Conservation (phyloP, 2,329 filamentous ascomycete genomes). For the Ascochyta rabiei region DNA sequence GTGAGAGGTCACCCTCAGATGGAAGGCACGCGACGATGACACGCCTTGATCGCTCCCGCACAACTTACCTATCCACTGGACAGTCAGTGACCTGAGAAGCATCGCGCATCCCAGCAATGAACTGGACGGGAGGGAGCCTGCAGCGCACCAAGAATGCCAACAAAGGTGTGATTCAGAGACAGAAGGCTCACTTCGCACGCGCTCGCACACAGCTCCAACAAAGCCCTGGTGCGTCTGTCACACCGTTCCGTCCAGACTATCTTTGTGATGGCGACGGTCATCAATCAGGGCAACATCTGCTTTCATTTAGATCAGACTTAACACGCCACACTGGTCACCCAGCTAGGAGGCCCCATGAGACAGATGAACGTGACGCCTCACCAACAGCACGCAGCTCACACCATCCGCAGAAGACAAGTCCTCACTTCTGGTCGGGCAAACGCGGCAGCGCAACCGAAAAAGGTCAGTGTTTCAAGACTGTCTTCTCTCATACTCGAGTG, state of each 20-base stretch:
- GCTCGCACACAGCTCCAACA: constrained; percentile 43
- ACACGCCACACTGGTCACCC: constrained; percentile 17
- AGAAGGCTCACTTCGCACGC: constrained; percentile 56
- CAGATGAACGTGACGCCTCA: background rate
- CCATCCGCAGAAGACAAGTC: background rate
- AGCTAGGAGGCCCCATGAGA: constrained; percentile 3
- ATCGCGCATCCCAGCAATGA: constrained; percentile 43
- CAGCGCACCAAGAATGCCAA: constrained; percentile 47
- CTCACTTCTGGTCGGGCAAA: background rate
- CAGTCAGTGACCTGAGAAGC: background rate
- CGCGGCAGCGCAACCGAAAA: background rate
- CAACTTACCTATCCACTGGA: background rate
- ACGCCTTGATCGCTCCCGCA: background rate
- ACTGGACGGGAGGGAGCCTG: constrained; percentile 57
- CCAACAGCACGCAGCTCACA: background rate
- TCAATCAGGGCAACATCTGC: constrained; percentile 12
- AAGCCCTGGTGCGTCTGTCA: constrained; percentile 10
- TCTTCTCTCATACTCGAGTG: background rate
- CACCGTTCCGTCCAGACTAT: constrained; percentile 35
- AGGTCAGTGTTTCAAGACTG: background rate
- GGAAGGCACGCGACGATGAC: constrained; percentile 14
- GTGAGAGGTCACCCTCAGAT: background rate
- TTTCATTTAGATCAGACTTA: constrained; percentile 15
- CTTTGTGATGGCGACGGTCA: constrained; percentile 19
- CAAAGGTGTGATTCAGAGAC: constrained; percentile 47